Percentiles rank a stretch among this genome's conserved stretches.
Evolutionary conservation across 73 alveolate genomes (phyloP).

Genomic region (Stentor coeruleus): DNA sequence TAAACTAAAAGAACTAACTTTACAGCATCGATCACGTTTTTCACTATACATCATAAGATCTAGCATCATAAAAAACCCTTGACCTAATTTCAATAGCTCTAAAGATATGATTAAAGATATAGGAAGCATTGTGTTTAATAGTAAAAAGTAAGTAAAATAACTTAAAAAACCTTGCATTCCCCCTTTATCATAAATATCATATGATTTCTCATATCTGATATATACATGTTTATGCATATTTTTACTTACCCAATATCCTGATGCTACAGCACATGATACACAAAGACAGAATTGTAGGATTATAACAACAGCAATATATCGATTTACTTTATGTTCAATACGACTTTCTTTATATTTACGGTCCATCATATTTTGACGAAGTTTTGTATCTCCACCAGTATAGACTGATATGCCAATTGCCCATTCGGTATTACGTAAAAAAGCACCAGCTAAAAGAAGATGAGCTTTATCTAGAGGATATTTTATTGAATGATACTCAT

Average conservation of each 20-base stretch:
- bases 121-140: constrained; percentile 93
- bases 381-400: constrained; percentile 88
- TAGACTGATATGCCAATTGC: constrained; percentile 71
- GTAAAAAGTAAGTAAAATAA: constrained; percentile 87
- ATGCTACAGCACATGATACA: neutral
- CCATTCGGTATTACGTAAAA: constrained; percentile 73
- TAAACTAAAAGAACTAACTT: constrained; percentile 43
- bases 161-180: too few species aligned
- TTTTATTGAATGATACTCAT: neutral
- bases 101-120: constrained; percentile 88
- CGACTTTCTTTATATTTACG: constrained; percentile 56
- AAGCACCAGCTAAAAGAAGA: constrained; percentile 30
- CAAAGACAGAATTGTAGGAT: constrained; percentile 40
- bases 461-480: too few species aligned
- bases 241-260: constrained; percentile 22
- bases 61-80: constrained; percentile 66
- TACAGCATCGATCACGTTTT: constrained; percentile 61
- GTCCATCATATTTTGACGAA: constrained; percentile 69
- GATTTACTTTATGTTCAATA: constrained; percentile 60
- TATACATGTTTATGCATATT: constrained; percentile 33
- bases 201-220: neutral
- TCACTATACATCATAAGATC: constrained; percentile 76
- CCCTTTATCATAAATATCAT: constrained; percentile 43
- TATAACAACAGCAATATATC: constrained; percentile 33
- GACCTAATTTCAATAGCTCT: constrained; percentile 89